Conservation (phyloP, 208 protist genomes). For the Acanthamoeba lugdunensis region DNA sequence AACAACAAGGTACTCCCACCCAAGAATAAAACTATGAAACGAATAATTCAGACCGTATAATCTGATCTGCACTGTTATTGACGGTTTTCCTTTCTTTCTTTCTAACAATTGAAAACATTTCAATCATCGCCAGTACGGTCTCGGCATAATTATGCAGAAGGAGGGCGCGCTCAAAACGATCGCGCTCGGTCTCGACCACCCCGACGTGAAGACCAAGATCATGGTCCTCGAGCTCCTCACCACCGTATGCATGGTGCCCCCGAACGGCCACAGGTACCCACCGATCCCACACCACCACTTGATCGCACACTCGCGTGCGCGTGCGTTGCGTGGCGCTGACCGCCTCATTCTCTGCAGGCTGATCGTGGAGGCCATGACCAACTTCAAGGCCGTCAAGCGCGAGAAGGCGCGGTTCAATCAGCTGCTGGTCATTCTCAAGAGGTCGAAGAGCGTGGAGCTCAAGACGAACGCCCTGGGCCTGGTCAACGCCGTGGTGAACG, state of each 20-base stretch:
- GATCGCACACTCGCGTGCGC: no score
- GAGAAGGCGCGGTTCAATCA: conserved; percentile 16
- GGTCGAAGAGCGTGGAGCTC: conserved; percentile 4
- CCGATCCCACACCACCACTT: background rate
- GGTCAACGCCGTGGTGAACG: background rate
- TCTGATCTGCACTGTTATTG: no score
- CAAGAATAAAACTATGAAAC: no score
- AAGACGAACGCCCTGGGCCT: background rate
- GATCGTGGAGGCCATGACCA: background rate
- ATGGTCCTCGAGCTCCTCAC: conserved; percentile 41
- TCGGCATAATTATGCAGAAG: conserved; percentile 14
- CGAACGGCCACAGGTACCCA: background rate
- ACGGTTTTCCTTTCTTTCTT: background rate
- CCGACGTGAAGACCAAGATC: conserved; percentile 48
- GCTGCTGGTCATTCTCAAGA: conserved; percentile 11
- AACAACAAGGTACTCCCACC: conserved; percentile 57
- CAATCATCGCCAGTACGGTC: background rate
- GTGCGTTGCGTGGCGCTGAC: no score
- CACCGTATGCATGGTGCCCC: conserved; percentile 15
- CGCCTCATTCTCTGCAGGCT: background rate
- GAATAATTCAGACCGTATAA: no score
- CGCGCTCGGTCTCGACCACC: conserved; percentile 12
- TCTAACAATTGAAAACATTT: no score
- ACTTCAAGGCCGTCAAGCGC: background rate
- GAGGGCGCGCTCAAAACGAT: conserved; percentile 3